A percentile compares a stretch with the other conserved stretches of the same genome.
Conservation (phyloP, 2,329 filamentous ascomycete genomes). For the Pyrenochaeta sp. region DNA sequence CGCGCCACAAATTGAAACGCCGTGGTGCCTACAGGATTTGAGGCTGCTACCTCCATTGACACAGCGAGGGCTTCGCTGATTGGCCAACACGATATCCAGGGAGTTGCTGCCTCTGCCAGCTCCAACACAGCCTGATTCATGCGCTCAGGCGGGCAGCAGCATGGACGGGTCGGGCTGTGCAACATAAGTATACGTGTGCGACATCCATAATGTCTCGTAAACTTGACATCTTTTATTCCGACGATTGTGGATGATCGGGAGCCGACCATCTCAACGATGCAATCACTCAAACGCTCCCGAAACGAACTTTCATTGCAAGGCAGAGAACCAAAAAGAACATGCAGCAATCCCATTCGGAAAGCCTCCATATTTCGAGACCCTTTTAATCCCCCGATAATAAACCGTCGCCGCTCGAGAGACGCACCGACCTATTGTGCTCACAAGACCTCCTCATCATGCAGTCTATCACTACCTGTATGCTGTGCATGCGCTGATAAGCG, state of each 20-base stretch:
- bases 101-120: no score
- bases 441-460: slow-evolving; percentile 16
- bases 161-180: slow-evolving; percentile 3
- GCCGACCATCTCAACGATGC: neutral
- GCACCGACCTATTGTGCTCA: slow-evolving; percentile 14
- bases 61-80: no score
- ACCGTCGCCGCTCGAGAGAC: neutral
- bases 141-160: slow-evolving; percentile 5
- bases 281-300: slow-evolving; percentile 8
- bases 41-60: no score
- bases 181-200: slow-evolving; percentile 13
- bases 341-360: slow-evolving; percentile 1
- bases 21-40: no score
- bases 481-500: slow-evolving; percentile 19
- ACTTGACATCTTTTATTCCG: neutral
- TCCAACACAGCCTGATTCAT: slow-evolving; percentile 4
- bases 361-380: neutral
- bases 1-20: no score
- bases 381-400: neutral
- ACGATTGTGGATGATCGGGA: neutral
- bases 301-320: neutral
- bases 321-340: slow-evolving; percentile 8
- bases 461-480: slow-evolving; percentile 12
- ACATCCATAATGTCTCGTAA: neutral
- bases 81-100: no score